A percentile compares a stretch with the other conserved stretches of the same genome.
phyloP scores from a whole-genome alignment of 169 alveolate genomes.

The Cryptosporidium tyzzeri region DNA sequence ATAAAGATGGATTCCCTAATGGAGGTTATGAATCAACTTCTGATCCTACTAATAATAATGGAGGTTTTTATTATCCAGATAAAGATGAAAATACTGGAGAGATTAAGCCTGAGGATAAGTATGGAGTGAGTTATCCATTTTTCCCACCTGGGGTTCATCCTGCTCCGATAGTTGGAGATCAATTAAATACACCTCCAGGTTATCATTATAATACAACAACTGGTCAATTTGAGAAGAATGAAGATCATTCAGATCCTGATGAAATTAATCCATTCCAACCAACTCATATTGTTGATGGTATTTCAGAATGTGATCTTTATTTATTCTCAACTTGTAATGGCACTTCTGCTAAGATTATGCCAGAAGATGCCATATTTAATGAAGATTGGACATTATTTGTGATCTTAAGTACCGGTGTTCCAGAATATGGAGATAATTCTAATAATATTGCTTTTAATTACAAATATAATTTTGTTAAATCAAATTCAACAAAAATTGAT shows the following conservation, averaged over 20 bases:
- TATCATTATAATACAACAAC: slow-evolving; percentile 16
- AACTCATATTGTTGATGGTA: slow-evolving; percentile 9
- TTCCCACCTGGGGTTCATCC: slow-evolving; percentile 7
- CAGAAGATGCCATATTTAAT: not conserved
- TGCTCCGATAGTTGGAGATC: not conserved
- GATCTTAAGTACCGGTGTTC: slow-evolving; percentile 3
- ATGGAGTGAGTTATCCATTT: not conserved
- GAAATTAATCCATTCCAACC: not conserved
- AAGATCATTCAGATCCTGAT: not conserved
- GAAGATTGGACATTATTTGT: slow-evolving; percentile 3
- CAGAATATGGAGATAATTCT: not conserved
- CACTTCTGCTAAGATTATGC: slow-evolving; percentile 1
- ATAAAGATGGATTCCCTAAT: not conserved
- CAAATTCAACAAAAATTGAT: not conserved
- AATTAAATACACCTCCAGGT: not conserved
- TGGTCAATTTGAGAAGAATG: not conserved
- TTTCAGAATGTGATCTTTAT: not conserved
- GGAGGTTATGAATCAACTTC: not conserved
- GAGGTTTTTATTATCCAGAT: too few relatives aligned
- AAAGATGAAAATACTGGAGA: too few relatives aligned
- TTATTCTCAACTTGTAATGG: slow-evolving; percentile 15
- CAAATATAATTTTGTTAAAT: not conserved
- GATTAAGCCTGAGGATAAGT: too few relatives aligned
- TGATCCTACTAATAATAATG: not conserved
- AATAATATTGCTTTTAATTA: not conserved